These are phyloP conservation scores for Phaeophleospora eucalypticola DNA, from an alignment of 2,329 filamentous ascomycete genomes.

Conservation along the genomic window DNA sequence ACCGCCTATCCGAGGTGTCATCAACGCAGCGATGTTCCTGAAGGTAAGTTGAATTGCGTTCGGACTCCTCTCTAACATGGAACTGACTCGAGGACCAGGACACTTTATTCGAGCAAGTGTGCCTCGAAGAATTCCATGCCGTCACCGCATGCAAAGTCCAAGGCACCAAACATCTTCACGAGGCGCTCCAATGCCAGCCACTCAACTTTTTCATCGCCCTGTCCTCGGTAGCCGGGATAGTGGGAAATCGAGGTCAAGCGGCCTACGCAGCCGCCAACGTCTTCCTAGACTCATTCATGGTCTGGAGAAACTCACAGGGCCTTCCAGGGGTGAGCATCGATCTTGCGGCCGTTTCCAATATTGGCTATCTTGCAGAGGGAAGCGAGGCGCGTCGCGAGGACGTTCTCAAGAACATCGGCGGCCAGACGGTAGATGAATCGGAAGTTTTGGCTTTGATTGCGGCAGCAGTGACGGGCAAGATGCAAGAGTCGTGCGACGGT, in stretches of 20 bases:
- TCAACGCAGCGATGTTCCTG: conserved; percentile 17
- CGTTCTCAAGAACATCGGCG: not conserved
- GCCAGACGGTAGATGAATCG: not conserved
- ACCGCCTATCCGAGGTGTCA: conserved; percentile 15
- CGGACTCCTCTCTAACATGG: no score
- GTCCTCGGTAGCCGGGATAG: conserved; percentile 52
- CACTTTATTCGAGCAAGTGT: conserved; percentile 19
- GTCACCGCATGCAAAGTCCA: conserved; percentile 8
- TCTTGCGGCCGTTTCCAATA: conserved; percentile 28
- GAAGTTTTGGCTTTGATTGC: not conserved
- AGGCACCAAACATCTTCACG: conserved; percentile 43
- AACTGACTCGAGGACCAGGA: no score
- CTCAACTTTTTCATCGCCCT: conserved; percentile 49
- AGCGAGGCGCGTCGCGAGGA: not conserved
- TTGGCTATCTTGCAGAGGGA: conserved; percentile 23
- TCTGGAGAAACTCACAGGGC: conserved; percentile 25
- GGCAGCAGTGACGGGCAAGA: not conserved
- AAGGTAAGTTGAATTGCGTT: no score
- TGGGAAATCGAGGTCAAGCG: conserved; percentile 56
- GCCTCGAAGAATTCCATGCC: conserved; percentile 1
- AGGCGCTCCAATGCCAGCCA: conserved; percentile 28
- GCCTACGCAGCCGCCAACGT: conserved; percentile 54
- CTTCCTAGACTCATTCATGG: conserved; percentile 26
- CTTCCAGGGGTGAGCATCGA: conserved; percentile 26
- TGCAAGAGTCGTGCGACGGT: not conserved